Base-by-base conservation (phyloP, 768 basidiomycete genomes). In the Lenzites betulinus region DNA sequence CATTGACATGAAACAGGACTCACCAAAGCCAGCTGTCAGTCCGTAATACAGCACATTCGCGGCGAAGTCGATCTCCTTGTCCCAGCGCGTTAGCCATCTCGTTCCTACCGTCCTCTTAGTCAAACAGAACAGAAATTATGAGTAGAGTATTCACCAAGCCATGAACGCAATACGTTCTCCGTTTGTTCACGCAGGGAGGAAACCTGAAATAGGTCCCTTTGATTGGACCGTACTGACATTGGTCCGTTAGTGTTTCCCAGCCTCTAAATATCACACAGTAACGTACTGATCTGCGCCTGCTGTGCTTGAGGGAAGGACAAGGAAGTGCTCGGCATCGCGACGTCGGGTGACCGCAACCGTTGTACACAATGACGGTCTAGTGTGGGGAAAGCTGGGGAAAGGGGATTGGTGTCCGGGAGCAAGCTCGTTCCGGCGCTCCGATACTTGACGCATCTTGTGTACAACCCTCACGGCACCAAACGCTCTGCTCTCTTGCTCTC, bases 211-310 rank as follows among this genome's bases (percentile, higher is more conserved):
- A 90, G 64, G 72, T 95, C 93, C 62, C 93, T 78, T 69, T 94
- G 93, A 69, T 92, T 89, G 38, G 92, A 89, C 60, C 93, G 83
- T 70, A 94, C 93, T 95, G 70, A 8, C 28, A 18, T 42, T 26
- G 44, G 16, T 33, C 23, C 20, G 30, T 50, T 39, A 42, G 53
- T 36, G 15, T 6, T 11, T 12, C 18, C 18, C 28, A 11, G 3
- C 16, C 33, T 20, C 18, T 30, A n/a, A 2, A 30, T 41, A 16
- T 15, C 1, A 26, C 8, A 28, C 4, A 8, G 12, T 20, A n/a
- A 79, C 91, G 51, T 64, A 93, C 92, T 89, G 62, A 92, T 93
- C 74, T 93, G 92, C 38, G 92, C 91, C 67, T 94, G 93, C 67
- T 87, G 88, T 50, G 93, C 91, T 3, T 66, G 74, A 59, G 92